phyloP scores from a whole-genome alignment of 2,329 filamentous ascomycete genomes.

The Aspergillus sp. region DNA sequence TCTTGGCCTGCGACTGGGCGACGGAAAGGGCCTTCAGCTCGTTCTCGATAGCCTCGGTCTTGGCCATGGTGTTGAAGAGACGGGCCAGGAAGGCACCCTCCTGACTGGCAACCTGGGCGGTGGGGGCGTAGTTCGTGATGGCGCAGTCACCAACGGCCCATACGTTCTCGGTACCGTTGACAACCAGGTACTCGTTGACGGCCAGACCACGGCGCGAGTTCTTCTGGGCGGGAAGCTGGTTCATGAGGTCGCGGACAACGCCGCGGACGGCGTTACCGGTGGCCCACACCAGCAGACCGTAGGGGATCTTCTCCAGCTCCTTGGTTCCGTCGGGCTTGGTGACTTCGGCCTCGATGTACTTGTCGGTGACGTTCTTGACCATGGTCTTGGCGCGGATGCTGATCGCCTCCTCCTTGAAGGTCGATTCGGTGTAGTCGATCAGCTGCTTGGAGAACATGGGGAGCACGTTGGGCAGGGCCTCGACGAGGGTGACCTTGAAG shows the following conservation, averaged over 20 bases:
- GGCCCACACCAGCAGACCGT: constrained; percentile 95
- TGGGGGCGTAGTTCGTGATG: constrained; percentile 95
- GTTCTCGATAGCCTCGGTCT: constrained; percentile 77
- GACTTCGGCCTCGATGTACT: constrained; percentile 85
- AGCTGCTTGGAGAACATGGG: constrained; percentile 99
- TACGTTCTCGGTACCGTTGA: constrained; percentile 94
- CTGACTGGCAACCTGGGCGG: constrained; percentile 92
- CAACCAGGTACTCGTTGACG: constrained; percentile 98
- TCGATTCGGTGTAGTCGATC: constrained; percentile 99
- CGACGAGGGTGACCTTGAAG: constrained; percentile 96
- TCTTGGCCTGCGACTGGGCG: constrained; percentile 66
- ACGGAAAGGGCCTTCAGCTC: constrained; percentile 69
- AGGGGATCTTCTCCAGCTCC: constrained; percentile 77
- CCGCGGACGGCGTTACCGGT: constrained; percentile 93
- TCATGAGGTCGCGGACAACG: constrained; percentile 87
- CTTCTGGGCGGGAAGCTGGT: constrained; percentile 89
- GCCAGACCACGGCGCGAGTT: constrained; percentile 91
- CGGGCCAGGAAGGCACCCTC: constrained; percentile 93
- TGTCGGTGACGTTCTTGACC: constrained; percentile 95
- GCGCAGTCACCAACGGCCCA: constrained; percentile 98
- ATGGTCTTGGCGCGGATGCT: constrained; percentile 97
- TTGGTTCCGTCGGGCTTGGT: constrained; percentile 82
- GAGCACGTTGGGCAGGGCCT: constrained; percentile 89
- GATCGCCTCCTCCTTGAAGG: constrained; percentile 98
- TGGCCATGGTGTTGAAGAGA: constrained; percentile 98